Conservation (phyloP, 1,139 yeast species). For the Zygosaccharomyces pseudobailii region DNA sequence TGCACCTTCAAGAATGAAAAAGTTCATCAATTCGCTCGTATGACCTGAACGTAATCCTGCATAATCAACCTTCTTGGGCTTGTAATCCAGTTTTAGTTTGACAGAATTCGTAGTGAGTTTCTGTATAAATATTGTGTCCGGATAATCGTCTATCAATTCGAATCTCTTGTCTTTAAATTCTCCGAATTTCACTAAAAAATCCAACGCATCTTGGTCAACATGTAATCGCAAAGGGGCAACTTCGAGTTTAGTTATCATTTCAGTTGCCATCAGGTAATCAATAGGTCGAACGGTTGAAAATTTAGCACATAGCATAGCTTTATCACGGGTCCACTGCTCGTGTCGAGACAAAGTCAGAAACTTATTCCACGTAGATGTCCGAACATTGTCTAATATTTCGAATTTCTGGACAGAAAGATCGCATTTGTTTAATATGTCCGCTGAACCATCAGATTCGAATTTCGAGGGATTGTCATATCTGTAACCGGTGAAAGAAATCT, state of each 20-base stretch:
- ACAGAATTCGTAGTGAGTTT: constrained; percentile 60
- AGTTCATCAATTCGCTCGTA: constrained; percentile 78
- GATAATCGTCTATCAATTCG: constrained; percentile 46
- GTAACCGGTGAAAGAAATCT: constrained; percentile 43
- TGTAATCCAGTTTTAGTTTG: constrained; percentile 74
- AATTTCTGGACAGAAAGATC: constrained; percentile 46
- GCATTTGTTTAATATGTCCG: constrained; percentile 47
- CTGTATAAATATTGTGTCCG: constrained; percentile 64
- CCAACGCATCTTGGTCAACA: constrained; percentile 90
- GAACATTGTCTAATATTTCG: constrained; percentile 69
- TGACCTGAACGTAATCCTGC: constrained; percentile 82
- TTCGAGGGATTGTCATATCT: constrained; percentile 45
- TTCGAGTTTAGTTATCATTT: constrained; percentile 51
- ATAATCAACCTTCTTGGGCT: constrained; percentile 84
- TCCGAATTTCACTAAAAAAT: constrained; percentile 71
- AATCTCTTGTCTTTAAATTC: constrained; percentile 75
- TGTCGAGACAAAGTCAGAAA: constrained; percentile 71
- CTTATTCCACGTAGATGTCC: constrained; percentile 89
- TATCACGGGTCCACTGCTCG: constrained; percentile 40
- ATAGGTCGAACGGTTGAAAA: constrained; percentile 65
- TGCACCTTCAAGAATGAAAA: constrained; percentile 85
- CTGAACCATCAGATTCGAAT: constrained; percentile 31
- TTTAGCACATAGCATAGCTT: constrained; percentile 54
- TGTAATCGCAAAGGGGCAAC: constrained; percentile 75
- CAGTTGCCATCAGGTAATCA: constrained; percentile 61